phyloP scores from a whole-genome alignment of 768 basidiomycete species.

The Kwoniella sp. region DNA sequence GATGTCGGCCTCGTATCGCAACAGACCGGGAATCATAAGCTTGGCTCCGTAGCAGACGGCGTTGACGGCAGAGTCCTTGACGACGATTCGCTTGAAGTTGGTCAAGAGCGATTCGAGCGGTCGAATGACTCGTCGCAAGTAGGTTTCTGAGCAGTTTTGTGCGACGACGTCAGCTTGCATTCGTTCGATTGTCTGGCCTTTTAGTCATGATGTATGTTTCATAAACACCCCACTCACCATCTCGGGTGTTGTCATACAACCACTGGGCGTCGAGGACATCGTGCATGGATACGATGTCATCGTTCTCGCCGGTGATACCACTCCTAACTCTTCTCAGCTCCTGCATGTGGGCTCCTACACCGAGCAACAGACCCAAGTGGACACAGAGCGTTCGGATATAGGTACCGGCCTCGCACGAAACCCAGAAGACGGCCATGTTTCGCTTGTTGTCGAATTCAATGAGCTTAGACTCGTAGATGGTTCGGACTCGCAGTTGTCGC shows the following conservation, averaged over 20 bases:
- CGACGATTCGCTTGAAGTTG: slow-evolving; percentile 97
- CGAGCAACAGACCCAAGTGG: slow-evolving; percentile 87
- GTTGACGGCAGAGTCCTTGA: slow-evolving; percentile 98
- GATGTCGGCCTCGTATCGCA: slow-evolving; percentile 93
- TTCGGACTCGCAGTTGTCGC: slow-evolving; percentile 93
- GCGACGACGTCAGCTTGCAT: neutral
- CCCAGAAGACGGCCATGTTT: slow-evolving; percentile 96
- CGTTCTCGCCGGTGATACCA: slow-evolving; percentile 96
- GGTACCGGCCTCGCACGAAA: slow-evolving; percentile 92
- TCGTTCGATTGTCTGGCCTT: neutral
- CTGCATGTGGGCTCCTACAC: slow-evolving; percentile 99
- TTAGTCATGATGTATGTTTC: too few species aligned
- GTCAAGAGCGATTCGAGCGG: slow-evolving; percentile 91
- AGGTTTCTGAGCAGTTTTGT: slow-evolving; percentile 73
- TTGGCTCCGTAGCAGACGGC: slow-evolving; percentile 99
- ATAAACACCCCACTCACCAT: slow-evolving; percentile 65
- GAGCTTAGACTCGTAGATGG: slow-evolving; percentile 92
- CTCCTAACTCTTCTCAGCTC: slow-evolving; percentile 91
- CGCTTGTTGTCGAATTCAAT: slow-evolving; percentile 97
- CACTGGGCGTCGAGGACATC: slow-evolving; percentile 99
- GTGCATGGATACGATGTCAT: slow-evolving; percentile 99
- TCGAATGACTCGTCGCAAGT: slow-evolving; percentile 89
- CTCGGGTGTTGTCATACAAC: slow-evolving; percentile 94
- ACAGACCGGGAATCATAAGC: slow-evolving; percentile 97
- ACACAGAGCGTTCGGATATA: slow-evolving; percentile 90